Base-by-base conservation (phyloP, 257 asterid species). In the Solanum lycopersicoides region DNA sequence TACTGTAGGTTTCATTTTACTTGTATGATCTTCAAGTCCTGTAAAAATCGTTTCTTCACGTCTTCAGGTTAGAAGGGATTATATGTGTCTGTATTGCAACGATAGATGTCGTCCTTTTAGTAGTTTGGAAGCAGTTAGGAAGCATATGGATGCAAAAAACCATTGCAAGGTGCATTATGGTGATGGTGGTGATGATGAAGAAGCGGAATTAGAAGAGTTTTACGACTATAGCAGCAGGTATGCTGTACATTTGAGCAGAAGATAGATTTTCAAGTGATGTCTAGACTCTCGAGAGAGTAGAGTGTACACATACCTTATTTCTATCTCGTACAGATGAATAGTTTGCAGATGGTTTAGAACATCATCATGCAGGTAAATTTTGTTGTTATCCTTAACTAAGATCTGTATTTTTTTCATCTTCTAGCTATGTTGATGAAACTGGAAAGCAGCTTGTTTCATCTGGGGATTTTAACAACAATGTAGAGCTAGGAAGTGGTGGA, bases 161-260 rank as follows among this genome's bases (percentile, higher is more conserved):
- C 99, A 97, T 88, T 95, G 99, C 93, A 97, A 95, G 74, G 97
- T 97, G 86, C 98, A 90, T 84, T 97, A 94, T 68, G 99, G 99
- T 84, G 99, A 95, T 87, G 98, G 98, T 59, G 92, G 91, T 85
- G 98, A 94, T 59, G 99, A 96, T 23, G 99, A 97, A 89, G 99
- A 97, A 89, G 99, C 92, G 13, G 99, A 97, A 86, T 84, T 97
- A 32, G 99, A 97, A 87, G 99, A 95, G 39, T 97, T 97, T 82
- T 97, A 97, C 88, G 99, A 97, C 89, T 97, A 95, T 88, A 95
- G 95, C 89, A 96, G 97, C 98, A 97, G 98, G 98, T 96, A 88
- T 18, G 85, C 20, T 63, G 71, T 47, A 79, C 60, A 77, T 44
- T 25, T 14, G 20, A 75, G 53, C 34, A 23, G 32, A 53, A 53